Percentiles rank a stretch among this genome's conserved stretches.
Conservation (phyloP, 164 flowering plant species). For the Tetracentron sinense region DNA sequence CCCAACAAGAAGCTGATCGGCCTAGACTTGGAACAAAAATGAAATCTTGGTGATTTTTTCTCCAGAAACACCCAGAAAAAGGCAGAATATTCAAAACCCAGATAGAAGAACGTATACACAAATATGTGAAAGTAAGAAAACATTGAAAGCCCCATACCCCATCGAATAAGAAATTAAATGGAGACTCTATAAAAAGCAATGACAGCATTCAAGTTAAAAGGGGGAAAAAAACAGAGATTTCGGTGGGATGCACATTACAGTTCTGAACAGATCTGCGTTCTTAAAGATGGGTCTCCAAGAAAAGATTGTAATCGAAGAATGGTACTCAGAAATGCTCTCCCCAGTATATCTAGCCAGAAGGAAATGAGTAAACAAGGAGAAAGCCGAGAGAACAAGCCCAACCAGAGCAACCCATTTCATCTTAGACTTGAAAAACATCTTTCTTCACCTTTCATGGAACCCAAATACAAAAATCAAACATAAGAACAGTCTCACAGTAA, state of each 20-base stretch:
- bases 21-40: background rate
- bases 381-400: conserved; percentile 65
- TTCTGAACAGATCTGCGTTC: conserved; percentile 37
- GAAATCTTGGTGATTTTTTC: background rate
- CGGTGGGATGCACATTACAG: conserved; percentile 38
- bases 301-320: conserved; percentile 67
- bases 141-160: background rate
- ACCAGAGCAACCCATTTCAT: conserved; percentile 75
- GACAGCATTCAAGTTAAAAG: background rate
- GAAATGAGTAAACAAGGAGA: conserved; percentile 73
- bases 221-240: conserved; percentile 13
- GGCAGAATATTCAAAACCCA: background rate
- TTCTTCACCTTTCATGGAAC: conserved; percentile 54
- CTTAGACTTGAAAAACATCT: conserved; percentile 58
- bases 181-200: background rate
- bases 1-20: background rate
- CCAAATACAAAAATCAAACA: conserved; percentile 4
- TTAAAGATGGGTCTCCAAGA: conserved; percentile 78
- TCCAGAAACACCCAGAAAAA: background rate
- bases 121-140: background rate
- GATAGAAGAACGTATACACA: background rate
- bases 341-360: conserved; percentile 74
- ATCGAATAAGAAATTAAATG: background rate
- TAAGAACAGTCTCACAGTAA: background rate
- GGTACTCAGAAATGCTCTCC: conserved; percentile 41